Evolutionary conservation across 2,329 filamentous ascomycete species (phyloP).

Genomic region (Beauveria brongniartii): DNA sequence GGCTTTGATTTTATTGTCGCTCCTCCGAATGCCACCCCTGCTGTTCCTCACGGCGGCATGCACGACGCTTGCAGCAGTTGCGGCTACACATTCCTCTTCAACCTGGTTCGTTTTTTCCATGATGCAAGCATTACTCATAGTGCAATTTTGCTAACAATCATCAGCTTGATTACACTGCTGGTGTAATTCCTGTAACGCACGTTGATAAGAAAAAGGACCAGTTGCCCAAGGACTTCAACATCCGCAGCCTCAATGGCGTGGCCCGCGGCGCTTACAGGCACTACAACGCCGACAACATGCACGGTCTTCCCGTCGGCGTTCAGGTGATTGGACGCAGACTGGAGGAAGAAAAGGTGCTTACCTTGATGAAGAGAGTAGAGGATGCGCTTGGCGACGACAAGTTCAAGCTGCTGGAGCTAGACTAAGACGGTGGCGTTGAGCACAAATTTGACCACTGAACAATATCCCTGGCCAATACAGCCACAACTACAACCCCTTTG

Average conservation of each 20-base stretch:
- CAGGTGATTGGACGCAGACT: constrained; percentile 73
- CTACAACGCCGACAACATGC: constrained; percentile 77
- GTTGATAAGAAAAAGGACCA: constrained; percentile 64
- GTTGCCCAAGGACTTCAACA: constrained; percentile 51
- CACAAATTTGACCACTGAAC: neutral
- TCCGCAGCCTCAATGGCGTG: constrained; percentile 65
- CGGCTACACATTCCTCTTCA: constrained; percentile 91
- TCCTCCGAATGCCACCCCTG: constrained; percentile 84
- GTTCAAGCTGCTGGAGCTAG: constrained; percentile 43
- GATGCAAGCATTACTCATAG: constrained; percentile 17
- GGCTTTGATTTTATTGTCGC: constrained; percentile 72
- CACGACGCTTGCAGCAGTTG: constrained; percentile 76
- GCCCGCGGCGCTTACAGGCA: constrained; percentile 77
- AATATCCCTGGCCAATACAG: neutral
- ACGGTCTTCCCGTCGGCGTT: constrained; percentile 77
- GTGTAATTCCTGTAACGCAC: constrained; percentile 76
- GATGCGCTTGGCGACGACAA: constrained; percentile 55
- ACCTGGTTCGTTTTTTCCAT: constrained; percentile 49
- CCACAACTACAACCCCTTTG: neutral
- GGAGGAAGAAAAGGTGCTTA: constrained; percentile 82
- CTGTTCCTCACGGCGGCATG: constrained; percentile 82
- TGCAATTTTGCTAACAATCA: constrained; percentile 5
- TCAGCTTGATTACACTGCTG: constrained; percentile 76
- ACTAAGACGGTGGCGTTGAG: constrained; percentile 20
- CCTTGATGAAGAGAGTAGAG: constrained; percentile 72